A percentile compares a stretch with the other conserved stretches of the same genome.
These are phyloP conservation scores for Nakataea oryzae DNA, from an alignment of 2,329 filamentous ascomycete species.

Conservation along the genomic window DNA sequence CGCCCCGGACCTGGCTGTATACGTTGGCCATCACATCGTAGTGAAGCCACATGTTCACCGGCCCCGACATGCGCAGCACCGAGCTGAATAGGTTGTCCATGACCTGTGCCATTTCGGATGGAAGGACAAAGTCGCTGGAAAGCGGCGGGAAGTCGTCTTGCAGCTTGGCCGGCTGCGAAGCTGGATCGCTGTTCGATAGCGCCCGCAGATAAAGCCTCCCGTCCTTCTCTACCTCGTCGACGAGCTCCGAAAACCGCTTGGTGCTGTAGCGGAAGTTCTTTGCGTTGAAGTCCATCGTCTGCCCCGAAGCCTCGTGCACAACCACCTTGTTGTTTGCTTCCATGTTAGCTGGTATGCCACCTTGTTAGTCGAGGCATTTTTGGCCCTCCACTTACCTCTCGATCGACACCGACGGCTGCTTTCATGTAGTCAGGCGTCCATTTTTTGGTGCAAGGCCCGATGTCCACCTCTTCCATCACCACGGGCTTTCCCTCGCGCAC, in stretches of 20 bases:
- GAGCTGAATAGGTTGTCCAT: conserved; percentile 62
- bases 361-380: neutral
- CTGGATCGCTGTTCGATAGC: conserved; percentile 58
- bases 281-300: conserved; percentile 66
- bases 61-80: conserved; percentile 67
- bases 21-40: conserved; percentile 87
- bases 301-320: conserved; percentile 57
- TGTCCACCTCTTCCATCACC: conserved; percentile 52
- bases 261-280: conserved; percentile 77
- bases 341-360: neutral
- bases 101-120: conserved; percentile 48
- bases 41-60: conserved; percentile 81
- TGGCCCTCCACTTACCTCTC: conserved; percentile 35
- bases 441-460: conserved; percentile 55
- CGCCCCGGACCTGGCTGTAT: conserved; percentile 67
- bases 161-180: conserved; percentile 59
- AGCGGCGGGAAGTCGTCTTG: conserved; percentile 61
- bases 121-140: conserved; percentile 59
- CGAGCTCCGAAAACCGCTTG: conserved; percentile 56
- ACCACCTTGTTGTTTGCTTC: conserved; percentile 40
- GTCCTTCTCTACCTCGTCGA: conserved; percentile 47
- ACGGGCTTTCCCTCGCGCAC: conserved; percentile 48
- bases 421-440: conserved; percentile 65
- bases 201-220: conserved; percentile 67
- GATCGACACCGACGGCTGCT: conserved; percentile 47